Base-by-base conservation (phyloP, 2,329 filamentous ascomycete species). In the Plenodomus lindquistii region DNA sequence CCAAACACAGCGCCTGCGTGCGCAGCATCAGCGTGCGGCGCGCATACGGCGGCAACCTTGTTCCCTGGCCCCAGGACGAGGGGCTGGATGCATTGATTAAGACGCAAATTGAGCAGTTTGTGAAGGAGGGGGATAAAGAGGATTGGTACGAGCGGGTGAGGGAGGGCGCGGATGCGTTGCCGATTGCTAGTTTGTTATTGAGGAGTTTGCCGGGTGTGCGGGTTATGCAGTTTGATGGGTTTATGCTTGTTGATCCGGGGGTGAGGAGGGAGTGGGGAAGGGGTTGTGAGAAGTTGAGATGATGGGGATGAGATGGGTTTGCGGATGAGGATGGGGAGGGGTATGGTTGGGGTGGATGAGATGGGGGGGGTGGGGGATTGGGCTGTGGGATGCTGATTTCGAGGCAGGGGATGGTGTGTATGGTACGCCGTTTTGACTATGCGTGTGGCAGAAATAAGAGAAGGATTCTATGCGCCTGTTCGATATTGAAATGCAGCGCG, bases 211-310 rank as follows among this genome's bases (percentile, higher is more conserved):
- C 46, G 31, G 16, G 38, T 19, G 44, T 57, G 18, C 19, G 18
- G 37, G 42, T 36, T 31, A 59, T 59, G 51, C 42, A 42, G 40
- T 55, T 59, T 43, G 54, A 55, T 29, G 56, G 56, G 18, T 59
- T 57, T 41, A 42, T 46, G 13, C 20, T 59, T 31, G 54, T 59
- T 16, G 56, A 59, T 40, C 56, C 56, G 13, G 46, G 37, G 10
- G 21, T n/a, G 18, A 42, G 43, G 44, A 34, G 19, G 36, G 24
- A 19, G 19, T 10, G 35, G 16, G 16, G 29, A 21, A 10, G 24
- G 27, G 35, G 35, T 31, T 17, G 22, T 9, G 35, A 1, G n/a
- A 13, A 18, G 27, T 5, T 31, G 22, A 35, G n/a, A 16, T 22
- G 34, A 3, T 19, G 27, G 27, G 6, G 27, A 4, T 4, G 27